Base-by-base conservation (phyloP, 441 rosid genomes). In the Populus tomentosa region DNA sequence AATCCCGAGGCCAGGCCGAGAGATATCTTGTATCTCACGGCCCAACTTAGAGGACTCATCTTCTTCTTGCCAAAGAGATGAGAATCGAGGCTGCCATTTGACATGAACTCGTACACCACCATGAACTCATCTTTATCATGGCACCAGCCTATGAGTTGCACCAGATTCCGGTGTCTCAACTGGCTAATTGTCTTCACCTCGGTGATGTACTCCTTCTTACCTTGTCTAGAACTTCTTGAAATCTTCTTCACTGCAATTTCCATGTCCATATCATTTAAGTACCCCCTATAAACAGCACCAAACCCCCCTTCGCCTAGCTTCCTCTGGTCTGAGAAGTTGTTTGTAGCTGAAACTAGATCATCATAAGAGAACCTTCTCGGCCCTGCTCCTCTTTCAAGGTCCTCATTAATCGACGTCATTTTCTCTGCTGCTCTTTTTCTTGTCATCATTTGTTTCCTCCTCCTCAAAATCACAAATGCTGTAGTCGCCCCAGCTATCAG, bases 271-370 rank as follows among this genome's bases (percentile, higher is more conserved):
- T 84, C 78, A 24, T 28, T 76, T 20, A 89, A 71, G 40, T 85
- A 78, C 21, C 93, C 92, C 40, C 71, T 82, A 40, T 89, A 89
- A 46, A 91, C 91, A 1, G 86, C 85, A 50, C 90, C 92, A 30
- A 91, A 91, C 0, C 93, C 93, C 69, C 92, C 93, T 85, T 88
- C 86, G 1, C 92, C 92, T 1, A 91, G 75, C 83, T 84, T 87
- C 42, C 87, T 80, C 0, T 85, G 82, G 0, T 62, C 69, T n/a
- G 88, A 86, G 83, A 91, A 90, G 74, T 82, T 88, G 72, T 78
- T 82, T 7, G 93, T 90, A 14, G 93, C 90, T 5, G 82, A 72
- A 64, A 78, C 86, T 67, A 90, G 88, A 53, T 87, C 92, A 6
- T 74, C 40, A 21, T 85, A 87, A 56, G 90, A 72, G 72, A 89